Evolutionary conservation across 495 filamentous ascomycete genomes (phyloP).

Genomic region (Penicillium steckii): DNA sequence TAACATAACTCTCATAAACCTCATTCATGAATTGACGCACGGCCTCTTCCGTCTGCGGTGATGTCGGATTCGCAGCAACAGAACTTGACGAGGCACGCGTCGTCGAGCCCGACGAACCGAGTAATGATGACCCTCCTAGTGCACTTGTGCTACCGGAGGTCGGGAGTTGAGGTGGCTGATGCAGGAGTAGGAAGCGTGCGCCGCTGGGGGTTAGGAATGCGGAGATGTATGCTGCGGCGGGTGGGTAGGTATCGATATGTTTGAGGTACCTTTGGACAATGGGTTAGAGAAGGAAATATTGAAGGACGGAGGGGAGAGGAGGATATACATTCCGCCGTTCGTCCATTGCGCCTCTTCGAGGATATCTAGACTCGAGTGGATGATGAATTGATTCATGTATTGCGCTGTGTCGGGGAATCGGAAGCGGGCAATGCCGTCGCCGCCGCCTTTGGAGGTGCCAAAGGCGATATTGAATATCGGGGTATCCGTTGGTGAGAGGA

Average conservation of each 20-base stretch:
- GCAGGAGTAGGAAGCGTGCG: slow-evolving; percentile 82
- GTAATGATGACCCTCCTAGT: slow-evolving; percentile 34
- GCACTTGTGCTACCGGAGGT: slow-evolving; percentile 26
- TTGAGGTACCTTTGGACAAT: slow-evolving; percentile 76
- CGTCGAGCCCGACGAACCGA: slow-evolving; percentile 26
- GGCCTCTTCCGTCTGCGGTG: slow-evolving; percentile 88
- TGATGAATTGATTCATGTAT: slow-evolving; percentile 96
- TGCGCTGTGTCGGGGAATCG: slow-evolving; percentile 78
- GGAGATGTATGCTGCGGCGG: slow-evolving; percentile 75
- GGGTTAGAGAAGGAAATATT: not conserved
- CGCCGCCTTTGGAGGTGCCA: slow-evolving; percentile 90
- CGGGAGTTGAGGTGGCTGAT: slow-evolving; percentile 61
- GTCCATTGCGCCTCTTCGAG: slow-evolving; percentile 95
- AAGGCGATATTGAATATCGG: slow-evolving; percentile 95
- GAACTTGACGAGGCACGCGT: slow-evolving; percentile 57
- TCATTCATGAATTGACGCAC: slow-evolving; percentile 90
- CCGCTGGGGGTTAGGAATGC: slow-evolving; percentile 78
- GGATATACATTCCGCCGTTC: slow-evolving; percentile 67
- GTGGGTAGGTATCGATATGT: slow-evolving; percentile 86
- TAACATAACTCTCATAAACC: slow-evolving; percentile 91
- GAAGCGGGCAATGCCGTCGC: slow-evolving; percentile 80
- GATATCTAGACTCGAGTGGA: slow-evolving; percentile 88
- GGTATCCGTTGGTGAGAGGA: slow-evolving; percentile 89
- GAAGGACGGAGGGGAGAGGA: not conserved
- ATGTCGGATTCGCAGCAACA: slow-evolving; percentile 77